These are phyloP conservation scores for Capronia epimyces DNA, from an alignment of 2,329 filamentous ascomycete genomes.

Conservation along the genomic window DNA sequence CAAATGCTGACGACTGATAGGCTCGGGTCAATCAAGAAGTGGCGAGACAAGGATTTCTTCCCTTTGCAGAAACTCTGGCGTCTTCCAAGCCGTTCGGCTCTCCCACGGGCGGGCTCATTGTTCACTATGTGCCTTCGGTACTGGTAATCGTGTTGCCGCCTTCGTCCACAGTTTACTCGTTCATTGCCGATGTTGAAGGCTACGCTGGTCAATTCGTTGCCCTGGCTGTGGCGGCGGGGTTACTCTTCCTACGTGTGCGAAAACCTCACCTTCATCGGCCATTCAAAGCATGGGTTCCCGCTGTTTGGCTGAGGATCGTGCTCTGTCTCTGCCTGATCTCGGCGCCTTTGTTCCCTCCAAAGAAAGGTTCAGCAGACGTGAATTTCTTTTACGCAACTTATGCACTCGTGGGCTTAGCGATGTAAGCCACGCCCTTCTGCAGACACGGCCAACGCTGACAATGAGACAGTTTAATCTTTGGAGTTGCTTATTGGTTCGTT, in stretches of 20 bases:
- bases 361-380: conserved; percentile 43
- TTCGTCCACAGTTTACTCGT: conserved; percentile 62
- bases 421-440: conserved; percentile 32
- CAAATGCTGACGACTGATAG: conserved; percentile 34
- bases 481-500: conserved; percentile 62
- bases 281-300: conserved; percentile 60
- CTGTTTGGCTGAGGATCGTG: conserved; percentile 51
- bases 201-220: conserved; percentile 60
- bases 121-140: conserved; percentile 64
- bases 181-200: conserved; percentile 67
- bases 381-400: conserved; percentile 50
- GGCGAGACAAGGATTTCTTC: conserved; percentile 64
- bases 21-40: conserved; percentile 67
- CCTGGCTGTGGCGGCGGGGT: conserved; percentile 52
- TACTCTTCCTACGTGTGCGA: conserved; percentile 56
- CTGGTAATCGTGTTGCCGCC: conserved; percentile 62
- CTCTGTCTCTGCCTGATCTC: conserved; percentile 53
- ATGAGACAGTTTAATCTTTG: conserved; percentile 50
- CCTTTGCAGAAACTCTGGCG: conserved; percentile 56
- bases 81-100: conserved; percentile 63
- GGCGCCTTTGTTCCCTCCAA: conserved; percentile 59
- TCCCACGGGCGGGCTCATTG: conserved; percentile 61
- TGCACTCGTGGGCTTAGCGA: conserved; percentile 46
- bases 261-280: conserved; percentile 58
- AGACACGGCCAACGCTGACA: conserved; percentile 19